Evolutionary conservation across 768 basidiomycete genomes (phyloP), one percentile per base, ranked within the genome.

Genomic region (Lentinula lateritia): DNA sequence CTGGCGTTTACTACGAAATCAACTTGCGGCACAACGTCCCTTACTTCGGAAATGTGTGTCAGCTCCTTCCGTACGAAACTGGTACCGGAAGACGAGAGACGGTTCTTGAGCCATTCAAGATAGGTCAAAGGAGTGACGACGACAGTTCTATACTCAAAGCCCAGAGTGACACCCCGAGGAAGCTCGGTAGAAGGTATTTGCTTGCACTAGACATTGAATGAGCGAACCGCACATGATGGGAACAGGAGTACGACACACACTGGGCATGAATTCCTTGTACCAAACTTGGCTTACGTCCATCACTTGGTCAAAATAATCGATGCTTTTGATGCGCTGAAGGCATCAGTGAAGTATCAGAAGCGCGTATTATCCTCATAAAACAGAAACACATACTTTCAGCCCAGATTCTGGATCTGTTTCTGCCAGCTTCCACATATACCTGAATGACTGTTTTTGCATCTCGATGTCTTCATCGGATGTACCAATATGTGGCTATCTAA

Each of bases 1-100:
- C 43, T 60, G 12, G 59, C 59, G 50, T 60, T 60, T 12, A 60
- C 59, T n/a, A 60, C 50, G 5, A 60, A 50, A n/a, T 50, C 35
- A 16, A 50, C 38, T 8, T 60, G n/a, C 7, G 39, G 50, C n/a
- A 46, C 48, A n/a, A 41, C 28, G 20, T 60, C 41, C 6, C 10
- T 9, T 32, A 50, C 35, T 52, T 60, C 46, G 9, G 50, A 50
- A 3, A 60, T 60, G 18, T 60, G 48, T 2, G 12, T 18, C 12
- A 60, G 39, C 28, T 60, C 59, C 39, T 43, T 52, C 10, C 59
- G 48, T 20, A 60, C 48, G 38, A 60, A 60, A 18, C 6, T 60
- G 36, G 41, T 35, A 13, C 50, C 50, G 7, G 59, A 41, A 16
- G 48, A 38, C 15, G 28, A 32, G 13, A 60, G 59, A 9, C 50